Evolutionary conservation across 495 filamentous ascomycete species (phyloP).

Genomic region (Penicillium odoratum): DNA sequence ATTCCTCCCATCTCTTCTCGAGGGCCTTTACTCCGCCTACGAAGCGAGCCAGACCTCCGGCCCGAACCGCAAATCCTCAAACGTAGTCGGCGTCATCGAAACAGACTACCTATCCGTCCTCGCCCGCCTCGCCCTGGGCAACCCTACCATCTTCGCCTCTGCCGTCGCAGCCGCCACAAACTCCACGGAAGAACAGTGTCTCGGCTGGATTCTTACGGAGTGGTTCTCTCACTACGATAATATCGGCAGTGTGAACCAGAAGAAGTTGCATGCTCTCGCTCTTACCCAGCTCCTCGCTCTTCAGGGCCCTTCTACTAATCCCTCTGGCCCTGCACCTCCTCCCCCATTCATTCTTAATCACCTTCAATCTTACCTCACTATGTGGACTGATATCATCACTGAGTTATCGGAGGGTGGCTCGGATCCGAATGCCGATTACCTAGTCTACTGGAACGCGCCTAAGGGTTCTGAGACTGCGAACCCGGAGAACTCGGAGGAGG

Average conservation of each 20-base stretch:
- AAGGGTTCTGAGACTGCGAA: slow-evolving; percentile 28
- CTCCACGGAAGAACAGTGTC: slow-evolving; percentile 49
- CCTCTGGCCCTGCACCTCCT: slow-evolving; percentile 20
- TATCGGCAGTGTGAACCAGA: slow-evolving; percentile 68
- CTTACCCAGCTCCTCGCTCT: slow-evolving; percentile 78
- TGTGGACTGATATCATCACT: slow-evolving; percentile 68
- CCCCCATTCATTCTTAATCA: slow-evolving; percentile 56
- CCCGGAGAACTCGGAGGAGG: slow-evolving; percentile 33
- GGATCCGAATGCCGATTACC: slow-evolving; percentile 45
- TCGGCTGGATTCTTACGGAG: slow-evolving; percentile 74
- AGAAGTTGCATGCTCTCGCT: slow-evolving; percentile 81
- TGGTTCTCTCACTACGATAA: slow-evolving; percentile 89
- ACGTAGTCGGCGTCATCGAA: slow-evolving; percentile 67
- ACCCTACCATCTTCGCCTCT: slow-evolving; percentile 63
- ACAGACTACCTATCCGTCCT: slow-evolving; percentile 85
- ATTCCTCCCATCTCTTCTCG: slow-evolving; percentile 65
- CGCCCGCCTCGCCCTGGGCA: slow-evolving; percentile 71
- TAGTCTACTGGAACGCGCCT: slow-evolving; percentile 54
- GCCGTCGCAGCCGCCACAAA: slow-evolving; percentile 45
- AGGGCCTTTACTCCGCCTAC: slow-evolving; percentile 69
- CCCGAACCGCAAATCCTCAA: slow-evolving; percentile 62
- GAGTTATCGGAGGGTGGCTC: slow-evolving; percentile 55
- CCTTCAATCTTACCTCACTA: slow-evolving; percentile 65
- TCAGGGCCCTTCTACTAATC: slow-evolving; percentile 48
- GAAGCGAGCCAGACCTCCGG: slow-evolving; percentile 74